Percentiles rank a stretch among this genome's conserved stretches.
Conservation (phyloP, 345 rosid species). For the Salix dunnii region DNA sequence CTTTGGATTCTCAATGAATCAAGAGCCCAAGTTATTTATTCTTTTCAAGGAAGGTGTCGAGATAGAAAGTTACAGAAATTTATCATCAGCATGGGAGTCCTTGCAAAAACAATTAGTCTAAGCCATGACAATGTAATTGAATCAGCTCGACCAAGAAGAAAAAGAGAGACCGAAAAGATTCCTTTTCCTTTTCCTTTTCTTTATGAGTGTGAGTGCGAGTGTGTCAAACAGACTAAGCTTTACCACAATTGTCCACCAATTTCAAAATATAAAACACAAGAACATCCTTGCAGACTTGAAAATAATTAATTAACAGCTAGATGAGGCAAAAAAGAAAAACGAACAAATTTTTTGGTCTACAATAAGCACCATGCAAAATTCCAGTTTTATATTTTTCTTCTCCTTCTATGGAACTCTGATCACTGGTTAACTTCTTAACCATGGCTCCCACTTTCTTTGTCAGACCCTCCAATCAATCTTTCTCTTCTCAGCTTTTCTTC, state of each 20-base stretch:
- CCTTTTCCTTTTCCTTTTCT: too few species aligned
- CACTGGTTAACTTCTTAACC: background rate
- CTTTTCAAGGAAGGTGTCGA: too few species aligned
- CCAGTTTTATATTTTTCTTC: background rate
- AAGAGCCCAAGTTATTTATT: too few species aligned
- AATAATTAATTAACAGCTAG: background rate
- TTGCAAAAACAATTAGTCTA: too few species aligned
- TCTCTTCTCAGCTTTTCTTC: constrained; percentile 89
- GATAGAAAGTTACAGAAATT: too few species aligned
- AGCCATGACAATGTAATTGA: too few species aligned
- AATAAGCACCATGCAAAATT: background rate
- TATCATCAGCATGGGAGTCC: too few species aligned
- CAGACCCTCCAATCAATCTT: constrained; percentile 49
- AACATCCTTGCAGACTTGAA: background rate
- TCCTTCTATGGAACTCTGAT: background rate
- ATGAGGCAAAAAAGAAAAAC: background rate
- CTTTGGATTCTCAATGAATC: too few species aligned
- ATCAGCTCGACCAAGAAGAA: too few species aligned
- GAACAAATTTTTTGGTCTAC: background rate
- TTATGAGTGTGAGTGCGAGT: too few species aligned
- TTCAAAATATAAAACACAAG: background rate
- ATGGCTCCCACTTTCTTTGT: constrained; percentile 28
- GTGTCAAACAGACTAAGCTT: too few species aligned
- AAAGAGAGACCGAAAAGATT: too few species aligned
- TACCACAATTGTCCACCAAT: background rate